Evolutionary conservation across 257 asterid genomes (phyloP), one percentile per base, ranked within the genome.

Genomic region (Capsicum pubescens): DNA sequence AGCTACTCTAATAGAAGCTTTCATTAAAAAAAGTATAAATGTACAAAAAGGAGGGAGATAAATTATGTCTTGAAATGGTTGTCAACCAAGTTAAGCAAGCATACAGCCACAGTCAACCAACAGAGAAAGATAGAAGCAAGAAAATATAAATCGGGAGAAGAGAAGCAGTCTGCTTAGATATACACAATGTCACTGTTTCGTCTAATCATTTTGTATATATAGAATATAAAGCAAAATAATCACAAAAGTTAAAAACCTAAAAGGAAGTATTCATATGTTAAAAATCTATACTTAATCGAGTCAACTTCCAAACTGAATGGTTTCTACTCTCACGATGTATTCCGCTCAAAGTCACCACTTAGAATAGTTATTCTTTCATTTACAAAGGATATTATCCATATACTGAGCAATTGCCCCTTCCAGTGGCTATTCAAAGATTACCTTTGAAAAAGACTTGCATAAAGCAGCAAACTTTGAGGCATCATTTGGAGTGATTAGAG

Each of bases 391-490:
- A 77, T 54, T 26, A 14, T 54, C 46, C 3, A 54, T 54, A 0
- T 14, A 35, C 26, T 26, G 48, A 54, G 81, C 4, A 54, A 52
- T 32, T 77, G 26, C 82, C 32, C 66, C 26, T 52, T 77, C 50
- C 82, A 77, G 61, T 54, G 64, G 82, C 16, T 77, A 77, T 54
- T 54, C 50, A 35, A 76, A 56, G 35, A 85, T 84, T 87, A 95
- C 99, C 99, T 91, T 96, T 9, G 94, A 84, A 91, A 96, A 95
- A 61, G 99, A 95, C 88, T 84, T 93, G 94, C 95, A 95, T 79
- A 96, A 89, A 84, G 97, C 85, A 78, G 97, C 98, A 86, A 95
- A 96, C 84, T 94, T 96, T 3, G 97, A 92, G 0, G 99, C 94
- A 84, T 96, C 99, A 79, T 92, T 95, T 39, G 99, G 95, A 61